Conservation (phyloP, 176 grass and related monocot species). For the Thalia dealbata region DNA sequence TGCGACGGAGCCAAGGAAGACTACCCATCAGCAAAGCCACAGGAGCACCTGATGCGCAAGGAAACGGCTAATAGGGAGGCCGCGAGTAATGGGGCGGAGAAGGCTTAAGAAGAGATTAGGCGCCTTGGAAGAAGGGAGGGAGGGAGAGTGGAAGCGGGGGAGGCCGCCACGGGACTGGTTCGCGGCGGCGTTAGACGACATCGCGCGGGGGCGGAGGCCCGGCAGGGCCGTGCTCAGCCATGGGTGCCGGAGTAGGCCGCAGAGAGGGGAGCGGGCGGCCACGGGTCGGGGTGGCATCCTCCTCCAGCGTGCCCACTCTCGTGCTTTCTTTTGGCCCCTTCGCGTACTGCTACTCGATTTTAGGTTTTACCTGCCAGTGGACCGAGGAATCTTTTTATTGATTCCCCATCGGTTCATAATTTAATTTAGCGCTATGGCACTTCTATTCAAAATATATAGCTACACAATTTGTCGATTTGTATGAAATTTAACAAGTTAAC, state of each 20-base stretch:
- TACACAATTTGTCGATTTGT: too few species aligned
- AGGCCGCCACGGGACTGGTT: constrained; percentile 59
- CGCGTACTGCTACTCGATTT: too few species aligned
- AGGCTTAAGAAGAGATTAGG: not conserved
- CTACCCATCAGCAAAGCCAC: not conserved
- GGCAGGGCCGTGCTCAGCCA: not conserved
- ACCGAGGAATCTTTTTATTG: too few species aligned
- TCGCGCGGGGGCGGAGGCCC: constrained; percentile 12
- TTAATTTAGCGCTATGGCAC: too few species aligned
- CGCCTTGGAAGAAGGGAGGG: constrained; percentile 55
- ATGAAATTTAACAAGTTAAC: too few species aligned
- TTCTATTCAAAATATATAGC: too few species aligned
- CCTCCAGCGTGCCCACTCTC: too few species aligned
- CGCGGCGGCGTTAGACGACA: constrained; percentile 20
- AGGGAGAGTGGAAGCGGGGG: constrained; percentile 62
- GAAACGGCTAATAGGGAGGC: constrained; percentile 26
- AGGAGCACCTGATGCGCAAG: constrained; percentile 28
- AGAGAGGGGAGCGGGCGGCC: not conserved
- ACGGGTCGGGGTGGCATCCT: constrained; percentile 1
- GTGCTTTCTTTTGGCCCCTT: not conserved
- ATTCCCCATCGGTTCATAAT: too few species aligned
- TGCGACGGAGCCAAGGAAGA: not conserved
- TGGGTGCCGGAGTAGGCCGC: not conserved
- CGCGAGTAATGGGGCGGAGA: not conserved
- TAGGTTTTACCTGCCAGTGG: too few species aligned